Percentiles rank a stretch among this genome's conserved stretches.
Evolutionary conservation across 1,284 basidiomycete species (phyloP).

Genomic region (Leccinum subrobustum): DNA sequence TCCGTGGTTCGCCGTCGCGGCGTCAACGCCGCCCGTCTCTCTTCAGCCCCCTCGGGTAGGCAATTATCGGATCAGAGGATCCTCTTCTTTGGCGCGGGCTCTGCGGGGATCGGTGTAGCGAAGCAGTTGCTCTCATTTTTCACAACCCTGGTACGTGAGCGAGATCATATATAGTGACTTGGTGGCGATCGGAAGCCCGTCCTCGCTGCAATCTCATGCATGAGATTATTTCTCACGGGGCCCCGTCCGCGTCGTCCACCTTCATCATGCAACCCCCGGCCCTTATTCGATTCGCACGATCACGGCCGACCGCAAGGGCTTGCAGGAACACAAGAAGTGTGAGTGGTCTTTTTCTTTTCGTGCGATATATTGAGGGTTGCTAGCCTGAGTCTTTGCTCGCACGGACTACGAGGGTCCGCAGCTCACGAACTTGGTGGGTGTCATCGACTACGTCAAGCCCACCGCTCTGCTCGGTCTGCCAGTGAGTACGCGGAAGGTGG

Average conservation of each 20-base stretch:
- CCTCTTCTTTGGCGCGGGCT: conserved; percentile 79
- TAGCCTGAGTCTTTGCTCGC: conserved; percentile 61
- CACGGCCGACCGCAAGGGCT: conserved; percentile 58
- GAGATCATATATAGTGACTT: conserved; percentile 1
- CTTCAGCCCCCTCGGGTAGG: conserved; percentile 58
- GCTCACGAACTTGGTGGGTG: conserved; percentile 62
- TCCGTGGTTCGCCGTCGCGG: conserved; percentile 58
- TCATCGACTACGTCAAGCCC: conserved; percentile 77
- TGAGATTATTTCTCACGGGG: too few relatives aligned
- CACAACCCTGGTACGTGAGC: conserved; percentile 63
- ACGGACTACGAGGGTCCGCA: conserved; percentile 65
- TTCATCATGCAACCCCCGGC: too few relatives aligned
- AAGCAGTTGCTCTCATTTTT: conserved; percentile 79
- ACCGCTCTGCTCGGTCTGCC: conserved; percentile 72
- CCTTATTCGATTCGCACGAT: conserved; percentile 33
- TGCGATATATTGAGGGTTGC: background rate
- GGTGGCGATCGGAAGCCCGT: too few relatives aligned
- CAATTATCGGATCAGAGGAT: conserved; percentile 72
- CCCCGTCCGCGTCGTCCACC: too few relatives aligned
- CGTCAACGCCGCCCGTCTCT: conserved; percentile 70
- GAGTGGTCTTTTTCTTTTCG: conserved; percentile 7
- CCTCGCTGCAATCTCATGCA: too few relatives aligned
- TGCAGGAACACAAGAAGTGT: conserved; percentile 77
- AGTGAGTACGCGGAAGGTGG: conserved; percentile 65
- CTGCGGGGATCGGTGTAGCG: conserved; percentile 78